Base-by-base conservation (phyloP, 2,329 filamentous ascomycete species). In the Cytospora piceicola region DNA sequence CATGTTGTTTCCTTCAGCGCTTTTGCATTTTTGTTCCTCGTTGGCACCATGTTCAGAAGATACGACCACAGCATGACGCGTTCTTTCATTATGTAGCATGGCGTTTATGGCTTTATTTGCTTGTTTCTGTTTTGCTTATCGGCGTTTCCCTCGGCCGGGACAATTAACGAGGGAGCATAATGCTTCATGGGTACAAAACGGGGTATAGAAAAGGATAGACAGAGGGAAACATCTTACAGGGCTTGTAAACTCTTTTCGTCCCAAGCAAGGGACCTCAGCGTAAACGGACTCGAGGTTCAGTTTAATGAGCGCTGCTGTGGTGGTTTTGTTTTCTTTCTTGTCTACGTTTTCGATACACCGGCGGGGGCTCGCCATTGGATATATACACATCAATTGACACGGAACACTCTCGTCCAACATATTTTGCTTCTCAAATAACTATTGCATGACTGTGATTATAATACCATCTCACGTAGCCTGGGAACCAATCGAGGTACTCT, bases 51-150 rank as follows among this genome's bases (percentile, higher is more conserved):
- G 58, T 39, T 61, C 46, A 22, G 29, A 61, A 52, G 63, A 42
- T 15, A 55, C 52, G 49, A 61, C 17, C 27, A 57, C n/a, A 63
- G 59, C 54, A 66, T 55, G 51, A 55, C 60, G 60, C 60, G 56
- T 20, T 17, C 49, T 56, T 30, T 63, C 46, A 24, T 24, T 63
- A 24, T 54, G 22, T 42, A 67, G 65, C 65, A 64, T 61, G 61
- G 65, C 61, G 65, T 67, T 67, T 32, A 15, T 27, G 56, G 59
- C n/a, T 63, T 64, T 30, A 24, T 49, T 29, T 14, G 8, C 39
- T 27, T 61, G 2, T 58, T 58, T 15, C 22, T 58, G 34, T 39
- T 24, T 58, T 42, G 6, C 32, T 14, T 51, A 49, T 12, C 22
- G 58, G 54, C 58, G 64, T 34, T 49, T 24, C 46, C 46, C 29